A percentile compares a stretch with the other conserved stretches of the same genome.
Evolutionary conservation across 2,329 filamentous ascomycete genomes (phyloP).

Genomic region (Exophiala sp.): DNA sequence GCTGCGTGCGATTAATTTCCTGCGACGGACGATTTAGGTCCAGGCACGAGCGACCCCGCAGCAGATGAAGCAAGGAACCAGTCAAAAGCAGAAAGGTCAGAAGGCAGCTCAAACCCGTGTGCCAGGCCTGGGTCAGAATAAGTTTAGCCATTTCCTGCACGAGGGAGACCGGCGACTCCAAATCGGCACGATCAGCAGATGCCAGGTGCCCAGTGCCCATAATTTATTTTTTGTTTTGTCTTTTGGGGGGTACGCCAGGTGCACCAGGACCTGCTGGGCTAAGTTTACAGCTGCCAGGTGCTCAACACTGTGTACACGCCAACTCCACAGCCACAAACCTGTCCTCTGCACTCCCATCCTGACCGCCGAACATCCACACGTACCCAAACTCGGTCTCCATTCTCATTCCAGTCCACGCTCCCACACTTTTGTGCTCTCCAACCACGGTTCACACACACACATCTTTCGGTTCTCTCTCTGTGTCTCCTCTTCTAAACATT

Average conservation of each 20-base stretch:
- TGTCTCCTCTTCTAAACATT: not conserved
- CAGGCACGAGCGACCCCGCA: conserved; percentile 25
- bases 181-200: conserved; percentile 21
- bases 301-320: not conserved
- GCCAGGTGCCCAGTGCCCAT: not conserved
- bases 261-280: not conserved
- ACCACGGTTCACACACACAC: conserved; percentile 1
- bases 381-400: not conserved
- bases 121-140: not conserved
- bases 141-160: not conserved
- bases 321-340: conserved; percentile 1
- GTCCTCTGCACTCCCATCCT: not conserved
- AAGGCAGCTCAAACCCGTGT: not conserved
- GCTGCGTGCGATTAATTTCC: conserved; percentile 20
- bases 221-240: not conserved
- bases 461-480: too few relatives aligned
- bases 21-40: conserved; percentile 11
- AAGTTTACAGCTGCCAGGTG: not conserved
- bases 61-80: conserved; percentile 18
- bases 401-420: not conserved
- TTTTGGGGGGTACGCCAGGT: not conserved
- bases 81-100: conserved; percentile 7
- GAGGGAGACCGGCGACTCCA: not conserved
- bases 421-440: not conserved
- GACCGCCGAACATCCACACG: not conserved